Evolutionary conservation across 352 stramenopile genomes (phyloP), one percentile per base, ranked within the genome.

Genomic region (Thalassiosira ordinaria): DNA sequence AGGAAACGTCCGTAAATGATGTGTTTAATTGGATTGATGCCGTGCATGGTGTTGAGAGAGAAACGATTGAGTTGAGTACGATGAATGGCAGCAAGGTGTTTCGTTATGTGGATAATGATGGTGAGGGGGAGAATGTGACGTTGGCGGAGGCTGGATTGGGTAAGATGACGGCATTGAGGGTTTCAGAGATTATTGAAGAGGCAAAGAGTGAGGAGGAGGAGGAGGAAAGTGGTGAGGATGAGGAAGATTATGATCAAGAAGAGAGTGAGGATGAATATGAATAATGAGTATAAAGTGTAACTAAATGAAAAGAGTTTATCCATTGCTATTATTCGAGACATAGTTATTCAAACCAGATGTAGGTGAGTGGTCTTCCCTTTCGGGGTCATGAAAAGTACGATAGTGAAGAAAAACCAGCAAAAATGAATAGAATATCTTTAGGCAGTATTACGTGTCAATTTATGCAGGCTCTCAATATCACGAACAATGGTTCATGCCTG

Each of bases 1-100:
- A 74, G 1, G 74, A 85, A 29, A 75, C 74, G 13, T 49, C 44
- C 22, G 60, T 92, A 29, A 80, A 67, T 56, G 70, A 80, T 46
- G 46, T 93, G 3, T 91, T 92, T 33, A 88, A 93, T 72, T 93
- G 88, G 88, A 82, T 92, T 16, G 88, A 93, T 78, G 86, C 62
- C 0, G 74, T 82, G 44, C 84, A 82, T 74, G 71, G 86, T 49
- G 72, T 91, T 22, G 88, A 92, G 65, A 73, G 88, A 22, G 88
- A 93, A 68, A 91, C 61, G 24, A 63, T 93, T 18, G 46, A 80
- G 5, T 66, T 93, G 31, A 91, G 71, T 14, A 91, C 84, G 0
- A 84, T 92, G 82, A 92, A 91, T 69, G 88, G 86, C 2, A 74
- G 80, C 29, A 75, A 78, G 63, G 83, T 52, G 33, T 92, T 91